Evolutionary conservation across 768 basidiomycete species (phyloP).

Genomic region (Dioszegia aurantiaca): DNA sequence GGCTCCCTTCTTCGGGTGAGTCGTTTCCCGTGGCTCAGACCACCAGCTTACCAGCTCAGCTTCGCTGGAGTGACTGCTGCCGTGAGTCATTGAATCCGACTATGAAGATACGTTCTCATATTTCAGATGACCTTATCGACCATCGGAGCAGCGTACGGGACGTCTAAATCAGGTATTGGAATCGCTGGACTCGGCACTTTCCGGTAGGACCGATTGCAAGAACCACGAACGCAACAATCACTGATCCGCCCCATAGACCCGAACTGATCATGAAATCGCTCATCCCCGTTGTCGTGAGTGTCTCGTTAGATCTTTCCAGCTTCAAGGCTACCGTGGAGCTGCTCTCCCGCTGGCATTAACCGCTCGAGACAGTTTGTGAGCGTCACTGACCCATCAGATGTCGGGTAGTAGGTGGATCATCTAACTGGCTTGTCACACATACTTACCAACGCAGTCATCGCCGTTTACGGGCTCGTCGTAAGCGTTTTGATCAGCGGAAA

Average conservation of each 20-base stretch:
- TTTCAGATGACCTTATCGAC: conserved; percentile 89
- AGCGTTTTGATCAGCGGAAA: conserved; percentile 83
- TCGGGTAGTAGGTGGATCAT: too few relatives aligned
- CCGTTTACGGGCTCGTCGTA: conserved; percentile 94
- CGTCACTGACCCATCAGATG: conserved; percentile 60
- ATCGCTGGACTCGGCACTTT: conserved; percentile 92
- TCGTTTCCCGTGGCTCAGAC: background rate
- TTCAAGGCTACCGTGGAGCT: background rate
- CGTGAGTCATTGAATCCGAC: conserved; percentile 57
- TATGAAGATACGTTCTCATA: background rate
- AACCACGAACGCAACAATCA: background rate
- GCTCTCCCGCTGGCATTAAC: too few relatives aligned
- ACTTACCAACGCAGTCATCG: too few relatives aligned
- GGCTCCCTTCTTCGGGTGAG: conserved; percentile 87
- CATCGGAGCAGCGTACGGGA: conserved; percentile 91
- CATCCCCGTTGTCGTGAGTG: conserved; percentile 77
- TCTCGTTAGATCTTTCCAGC: background rate
- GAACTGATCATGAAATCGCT: conserved; percentile 98
- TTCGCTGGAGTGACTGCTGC: conserved; percentile 94
- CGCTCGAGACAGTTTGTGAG: too few relatives aligned
- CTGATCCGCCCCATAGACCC: conserved; percentile 54
- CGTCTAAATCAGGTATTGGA: conserved; percentile 93
- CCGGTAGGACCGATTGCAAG: conserved; percentile 52
- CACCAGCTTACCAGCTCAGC: conserved; percentile 19
- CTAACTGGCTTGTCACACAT: too few relatives aligned